phyloP scores from a whole-genome alignment of 345 rosid genomes.

The Eucalyptus guilfoylei region DNA sequence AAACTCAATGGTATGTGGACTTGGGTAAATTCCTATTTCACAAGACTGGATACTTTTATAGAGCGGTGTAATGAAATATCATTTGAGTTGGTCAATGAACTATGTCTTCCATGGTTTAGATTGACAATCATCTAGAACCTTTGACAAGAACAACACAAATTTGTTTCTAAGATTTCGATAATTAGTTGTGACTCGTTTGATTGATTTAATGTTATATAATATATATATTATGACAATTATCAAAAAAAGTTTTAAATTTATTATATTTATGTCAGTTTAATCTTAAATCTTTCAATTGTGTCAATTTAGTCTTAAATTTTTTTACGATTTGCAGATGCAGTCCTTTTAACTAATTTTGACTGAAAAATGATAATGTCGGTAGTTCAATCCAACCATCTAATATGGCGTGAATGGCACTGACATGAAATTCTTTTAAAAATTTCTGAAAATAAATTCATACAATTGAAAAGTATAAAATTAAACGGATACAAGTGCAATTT shows the following conservation, averaged over 20 bases:
- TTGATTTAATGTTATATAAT: not conserved
- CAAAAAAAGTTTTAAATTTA: rapidly evolving
- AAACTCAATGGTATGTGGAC: not conserved
- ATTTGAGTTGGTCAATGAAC: not conserved
- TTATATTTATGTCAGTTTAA: no score
- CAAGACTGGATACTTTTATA: not conserved
- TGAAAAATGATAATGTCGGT: rapidly evolving
- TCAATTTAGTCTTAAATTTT: rapidly evolving
- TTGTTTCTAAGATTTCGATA: not conserved
- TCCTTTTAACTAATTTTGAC: no score
- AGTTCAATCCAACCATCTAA: not conserved
- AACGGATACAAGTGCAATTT: no score
- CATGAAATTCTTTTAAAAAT: rapidly evolving
- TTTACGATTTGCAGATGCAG: rapidly evolving
- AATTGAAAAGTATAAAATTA: no score
- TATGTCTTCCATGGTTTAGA: not conserved
- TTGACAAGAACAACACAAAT: not conserved
- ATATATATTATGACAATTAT: not conserved
- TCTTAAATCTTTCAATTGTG: rapidly evolving
- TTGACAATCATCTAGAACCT: not conserved
- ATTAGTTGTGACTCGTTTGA: not conserved
- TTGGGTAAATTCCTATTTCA: not conserved
- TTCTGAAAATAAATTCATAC: no score
- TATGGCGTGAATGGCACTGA: not conserved
- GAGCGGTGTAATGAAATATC: not conserved